Percentiles rank a stretch among this genome's conserved stretches.
Conservation (phyloP, 768 basidiomycete genomes). For the Calocybe cyanea region DNA sequence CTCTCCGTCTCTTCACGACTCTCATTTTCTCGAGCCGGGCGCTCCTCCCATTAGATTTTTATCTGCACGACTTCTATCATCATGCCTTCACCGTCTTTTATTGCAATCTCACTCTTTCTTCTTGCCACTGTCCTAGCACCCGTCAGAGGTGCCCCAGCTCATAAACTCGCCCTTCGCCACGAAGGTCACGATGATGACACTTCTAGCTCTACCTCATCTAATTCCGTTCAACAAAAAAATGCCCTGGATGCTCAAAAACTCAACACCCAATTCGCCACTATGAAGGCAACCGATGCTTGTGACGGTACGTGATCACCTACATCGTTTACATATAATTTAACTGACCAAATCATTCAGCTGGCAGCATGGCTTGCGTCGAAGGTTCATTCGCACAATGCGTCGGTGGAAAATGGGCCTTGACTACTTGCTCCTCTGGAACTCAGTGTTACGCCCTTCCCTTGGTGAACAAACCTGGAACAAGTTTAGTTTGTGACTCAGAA, state of each 20-base stretch:
- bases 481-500: slow-evolving; percentile 38
- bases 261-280: slow-evolving; percentile 42
- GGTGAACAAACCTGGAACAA: slow-evolving; percentile 42
- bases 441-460: slow-evolving; percentile 49
- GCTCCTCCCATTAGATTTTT: slow-evolving; percentile 11
- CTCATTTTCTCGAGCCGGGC: slow-evolving; percentile 19
- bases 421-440: slow-evolving; percentile 29
- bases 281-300: slow-evolving; percentile 45
- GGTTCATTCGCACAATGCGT: slow-evolving; percentile 42
- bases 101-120: slow-evolving; percentile 16
- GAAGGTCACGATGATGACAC: slow-evolving; percentile 20
- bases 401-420: slow-evolving; percentile 33
- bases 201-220: slow-evolving; percentile 8
- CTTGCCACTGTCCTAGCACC: slow-evolving; percentile 24
- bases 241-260: slow-evolving; percentile 46
- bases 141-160: slow-evolving; percentile 32
- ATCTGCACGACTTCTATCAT: slow-evolving; percentile 19
- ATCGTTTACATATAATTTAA: slow-evolving; percentile 10
- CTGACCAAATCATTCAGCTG: slow-evolving; percentile 27
- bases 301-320: slow-evolving; percentile 27
- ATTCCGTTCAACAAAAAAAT: slow-evolving; percentile 30
- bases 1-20: too few relatives aligned
- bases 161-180: slow-evolving; percentile 20
- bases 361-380: slow-evolving; percentile 36
- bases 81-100: slow-evolving; percentile 11